Evolutionary conservation across 768 basidiomycete species (phyloP).

Genomic region (Gyrodon lividus): DNA sequence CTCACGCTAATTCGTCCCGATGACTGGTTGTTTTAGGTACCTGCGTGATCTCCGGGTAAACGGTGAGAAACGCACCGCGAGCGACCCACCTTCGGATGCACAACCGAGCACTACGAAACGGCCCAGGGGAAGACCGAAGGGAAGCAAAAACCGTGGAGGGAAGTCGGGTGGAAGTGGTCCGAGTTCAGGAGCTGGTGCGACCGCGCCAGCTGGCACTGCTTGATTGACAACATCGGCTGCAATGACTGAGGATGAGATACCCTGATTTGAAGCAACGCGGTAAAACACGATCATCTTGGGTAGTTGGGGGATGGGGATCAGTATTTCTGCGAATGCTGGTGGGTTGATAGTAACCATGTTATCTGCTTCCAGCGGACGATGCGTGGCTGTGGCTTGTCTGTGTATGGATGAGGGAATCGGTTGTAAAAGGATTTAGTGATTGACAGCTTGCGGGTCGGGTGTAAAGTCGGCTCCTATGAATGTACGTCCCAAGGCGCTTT

Average conservation of each 20-base stretch:
- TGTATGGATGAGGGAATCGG: neutral
- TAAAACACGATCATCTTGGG: neutral
- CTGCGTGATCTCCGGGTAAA: conserved; percentile 60
- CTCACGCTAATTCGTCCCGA: conserved; percentile 15
- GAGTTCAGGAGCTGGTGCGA: conserved; percentile 8
- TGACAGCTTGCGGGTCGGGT: neutral
- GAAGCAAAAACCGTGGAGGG: conserved; percentile 55
- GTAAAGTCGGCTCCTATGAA: neutral
- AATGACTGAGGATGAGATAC: conserved; percentile 9
- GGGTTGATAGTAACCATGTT: neutral
- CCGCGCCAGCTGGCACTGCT: conserved; percentile 1
- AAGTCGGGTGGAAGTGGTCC: conserved; percentile 15
- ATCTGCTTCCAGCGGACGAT: neutral
- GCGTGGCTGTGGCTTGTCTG: neutral
- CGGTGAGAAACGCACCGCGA: conserved; percentile 38
- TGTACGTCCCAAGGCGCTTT: neutral
- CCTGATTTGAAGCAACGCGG: neutral
- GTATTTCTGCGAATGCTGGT: neutral
- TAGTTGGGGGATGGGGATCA: neutral
- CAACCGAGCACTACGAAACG: conserved; percentile 40
- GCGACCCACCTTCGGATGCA: conserved; percentile 31
- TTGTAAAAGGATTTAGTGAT: neutral
- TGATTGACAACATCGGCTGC: neutral
- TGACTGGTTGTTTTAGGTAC: conserved; percentile 40
- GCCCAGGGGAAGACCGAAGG: conserved; percentile 66